Conservation (phyloP, 345 rosid species). For the Brassica juncea region DNA sequence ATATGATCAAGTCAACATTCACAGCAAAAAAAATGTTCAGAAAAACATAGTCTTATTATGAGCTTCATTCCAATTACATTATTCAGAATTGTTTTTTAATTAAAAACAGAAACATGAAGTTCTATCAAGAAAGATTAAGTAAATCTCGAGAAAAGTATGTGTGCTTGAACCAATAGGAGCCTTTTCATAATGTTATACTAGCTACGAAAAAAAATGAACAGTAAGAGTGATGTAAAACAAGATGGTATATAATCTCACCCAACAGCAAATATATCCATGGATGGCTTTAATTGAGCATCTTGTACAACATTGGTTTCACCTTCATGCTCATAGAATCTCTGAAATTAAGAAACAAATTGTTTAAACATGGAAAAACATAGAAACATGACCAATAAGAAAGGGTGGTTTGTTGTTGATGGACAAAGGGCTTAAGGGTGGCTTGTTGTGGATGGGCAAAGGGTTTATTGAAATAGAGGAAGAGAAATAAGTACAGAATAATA, state of each 20-base stretch:
- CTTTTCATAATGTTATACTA: background rate
- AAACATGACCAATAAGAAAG: constrained; percentile 21
- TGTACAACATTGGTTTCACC: constrained; percentile 95
- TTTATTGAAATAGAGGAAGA: background rate
- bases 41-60: too few species aligned
- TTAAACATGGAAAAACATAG: background rate
- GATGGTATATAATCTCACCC: constrained; percentile 62
- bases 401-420: constrained; percentile 8
- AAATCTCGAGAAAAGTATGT: background rate
- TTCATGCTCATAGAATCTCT: constrained; percentile 99
- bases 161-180: background rate
- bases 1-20: too few species aligned
- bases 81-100: too few species aligned
- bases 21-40: too few species aligned
- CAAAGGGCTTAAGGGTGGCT: too few species aligned
- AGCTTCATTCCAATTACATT: too few species aligned
- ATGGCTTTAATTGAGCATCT: constrained; percentile 88
- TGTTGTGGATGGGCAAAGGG: background rate
- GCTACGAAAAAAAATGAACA: background rate
- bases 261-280: constrained; percentile 97
- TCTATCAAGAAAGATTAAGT: too few species aligned
- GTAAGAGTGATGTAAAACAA: constrained; percentile 1
- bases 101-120: too few species aligned
- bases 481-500: background rate
- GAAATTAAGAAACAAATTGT: constrained; percentile 37